Conservation (phyloP, 371 early-diverging fungal species). For the Cladochytrium tenue region DNA sequence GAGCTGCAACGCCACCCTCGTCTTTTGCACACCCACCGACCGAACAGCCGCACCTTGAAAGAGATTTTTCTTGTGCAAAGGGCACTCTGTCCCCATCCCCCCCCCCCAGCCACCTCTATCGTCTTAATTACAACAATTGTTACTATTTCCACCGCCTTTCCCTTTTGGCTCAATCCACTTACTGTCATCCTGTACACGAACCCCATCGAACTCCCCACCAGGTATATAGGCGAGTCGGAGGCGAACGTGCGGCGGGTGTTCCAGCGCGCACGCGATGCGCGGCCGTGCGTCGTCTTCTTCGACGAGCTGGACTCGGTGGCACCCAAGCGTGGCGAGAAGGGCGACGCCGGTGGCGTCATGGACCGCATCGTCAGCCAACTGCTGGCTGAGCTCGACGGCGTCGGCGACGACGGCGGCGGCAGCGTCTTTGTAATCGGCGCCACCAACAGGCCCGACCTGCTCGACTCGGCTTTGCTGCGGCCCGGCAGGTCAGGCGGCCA, state of each 20-base stretch:
- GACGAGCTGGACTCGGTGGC: slow-evolving; percentile 99
- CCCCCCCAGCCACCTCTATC: too few relatives aligned
- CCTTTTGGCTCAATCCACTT: slow-evolving; percentile 28
- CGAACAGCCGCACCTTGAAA: too few relatives aligned
- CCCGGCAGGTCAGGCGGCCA: slow-evolving; percentile 76
- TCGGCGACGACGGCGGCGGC: slow-evolving; percentile 69
- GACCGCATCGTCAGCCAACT: slow-evolving; percentile 96
- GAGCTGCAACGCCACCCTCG: too few relatives aligned
- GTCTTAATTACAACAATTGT: too few relatives aligned
- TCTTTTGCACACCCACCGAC: too few relatives aligned
- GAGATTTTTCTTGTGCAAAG: too few relatives aligned
- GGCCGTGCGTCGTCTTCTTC: slow-evolving; percentile 99
- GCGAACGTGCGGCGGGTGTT: slow-evolving; percentile 97
- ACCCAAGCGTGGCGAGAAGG: slow-evolving; percentile 94
- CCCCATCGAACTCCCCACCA: slow-evolving; percentile 56
- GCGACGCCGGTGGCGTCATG: slow-evolving; percentile 97
- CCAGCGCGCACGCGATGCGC: slow-evolving; percentile 96
- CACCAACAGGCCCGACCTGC: slow-evolving; percentile 98
- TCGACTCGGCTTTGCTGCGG: slow-evolving; percentile 96
- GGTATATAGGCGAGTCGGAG: slow-evolving; percentile 95
- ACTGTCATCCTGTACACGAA: slow-evolving; percentile 1
- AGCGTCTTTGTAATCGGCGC: slow-evolving; percentile 99
- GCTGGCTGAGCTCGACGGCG: slow-evolving; percentile 93
- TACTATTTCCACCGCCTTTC: neutral
- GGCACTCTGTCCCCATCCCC: too few relatives aligned